Conservation (phyloP, 306 rosid genomes). For the Gillenia trifoliata region DNA sequence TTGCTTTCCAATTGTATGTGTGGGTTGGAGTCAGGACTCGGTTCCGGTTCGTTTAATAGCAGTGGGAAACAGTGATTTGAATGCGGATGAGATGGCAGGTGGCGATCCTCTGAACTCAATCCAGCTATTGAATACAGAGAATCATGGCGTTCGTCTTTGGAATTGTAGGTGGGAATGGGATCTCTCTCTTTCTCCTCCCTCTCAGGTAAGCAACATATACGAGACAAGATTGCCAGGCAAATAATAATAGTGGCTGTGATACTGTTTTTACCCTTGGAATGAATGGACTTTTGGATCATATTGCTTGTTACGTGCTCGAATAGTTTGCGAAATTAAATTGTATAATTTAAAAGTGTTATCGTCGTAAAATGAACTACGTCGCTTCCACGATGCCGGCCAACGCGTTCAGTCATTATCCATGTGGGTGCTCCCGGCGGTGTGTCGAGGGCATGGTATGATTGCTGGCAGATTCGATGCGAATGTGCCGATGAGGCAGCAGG, state of each 20-base stretch:
- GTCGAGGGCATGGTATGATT: too few species aligned
- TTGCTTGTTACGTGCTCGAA: too few species aligned
- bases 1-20: not conserved
- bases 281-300: not conserved
- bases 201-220: constrained; percentile 16
- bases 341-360: too few species aligned
- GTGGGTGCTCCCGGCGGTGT: too few species aligned
- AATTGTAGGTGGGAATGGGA: constrained; percentile 17
- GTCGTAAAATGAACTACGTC: too few species aligned
- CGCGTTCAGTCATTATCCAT: too few species aligned
- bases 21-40: not conserved
- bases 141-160: constrained; percentile 20
- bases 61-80: not conserved
- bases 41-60: not conserved
- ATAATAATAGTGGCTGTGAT: not conserved
- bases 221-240: constrained; percentile 30
- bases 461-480: too few species aligned
- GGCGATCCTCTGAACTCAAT: constrained; percentile 6
- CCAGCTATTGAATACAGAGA: constrained; percentile 23
- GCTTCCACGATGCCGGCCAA: too few species aligned
- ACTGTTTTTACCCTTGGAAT: constrained; percentile 18
- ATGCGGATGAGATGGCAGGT: not conserved
- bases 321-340: too few species aligned
- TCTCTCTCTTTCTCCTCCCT: constrained; percentile 2
- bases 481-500: too few species aligned